Base-by-base conservation (phyloP, 495 filamentous ascomycete genomes). In the Cercophora scortea region DNA sequence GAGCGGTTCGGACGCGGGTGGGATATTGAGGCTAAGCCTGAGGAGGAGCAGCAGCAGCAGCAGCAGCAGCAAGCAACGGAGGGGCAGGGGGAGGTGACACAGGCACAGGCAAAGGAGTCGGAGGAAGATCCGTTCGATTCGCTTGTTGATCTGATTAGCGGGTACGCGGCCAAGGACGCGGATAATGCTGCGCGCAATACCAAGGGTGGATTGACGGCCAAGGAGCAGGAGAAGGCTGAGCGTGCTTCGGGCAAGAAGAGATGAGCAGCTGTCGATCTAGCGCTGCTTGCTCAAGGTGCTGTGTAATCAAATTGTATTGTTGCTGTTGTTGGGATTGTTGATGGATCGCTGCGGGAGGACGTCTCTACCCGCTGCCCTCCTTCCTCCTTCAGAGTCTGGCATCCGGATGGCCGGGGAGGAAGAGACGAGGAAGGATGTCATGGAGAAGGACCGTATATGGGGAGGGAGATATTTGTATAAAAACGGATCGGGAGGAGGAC, bases 1-100 rank as follows among this genome's bases (percentile, higher is more conserved):
- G 77, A 78, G 54, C 79, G 83, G 51, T 98, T 89, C 75, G 93
- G 93, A 25, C 71, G 88, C 18, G 82, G 81, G 18, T 98, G 83
- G 77, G 93, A 97, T 76, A 42, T 60, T 18, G 60, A 58, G 6
- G 45, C 35, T 5, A 53, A 53, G 35, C 43, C 7, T 1, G 17
- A 11, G 43, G 53, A 45, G 11, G 54, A 42, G 45, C 54, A 51
- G 36, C 7, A 45, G 7, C 16, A 19, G 13, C 15, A 45, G n/a
- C 2, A 15, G 16, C 32, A 35, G 16, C 4, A 48, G 17, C 45
- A 36, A 16, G 15, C 35, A 15, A 43, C 48, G 12, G 49, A 47
- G 2, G 2, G 25, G 5, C 25, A 25, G 25, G 25, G 2, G 5
- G 12, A 44, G 11, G 56, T n/a, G n/a, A n/a, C 44, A 17, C 38